Conservation (phyloP, 2,329 filamentous ascomycete genomes). For the Pleochaeta shiraiana region DNA sequence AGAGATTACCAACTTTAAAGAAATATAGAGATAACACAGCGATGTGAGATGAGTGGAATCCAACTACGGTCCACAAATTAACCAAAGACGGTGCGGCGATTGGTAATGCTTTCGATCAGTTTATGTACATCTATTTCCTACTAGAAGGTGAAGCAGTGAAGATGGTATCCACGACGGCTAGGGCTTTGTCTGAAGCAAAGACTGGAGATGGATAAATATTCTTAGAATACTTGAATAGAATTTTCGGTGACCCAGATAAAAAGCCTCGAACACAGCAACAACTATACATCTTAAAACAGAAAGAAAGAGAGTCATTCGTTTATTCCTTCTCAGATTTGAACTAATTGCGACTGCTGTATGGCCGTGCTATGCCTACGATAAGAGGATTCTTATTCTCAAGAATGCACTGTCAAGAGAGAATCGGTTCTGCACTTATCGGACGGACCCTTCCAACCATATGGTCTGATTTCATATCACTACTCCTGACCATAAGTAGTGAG, state of each 20-base stretch:
- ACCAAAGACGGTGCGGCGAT: background rate
- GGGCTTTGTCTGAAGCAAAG: background rate
- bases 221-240: too few relatives aligned
- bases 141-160: background rate
- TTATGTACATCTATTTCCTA: background rate
- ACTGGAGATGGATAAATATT: background rate
- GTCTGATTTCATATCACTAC: background rate
- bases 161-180: background rate
- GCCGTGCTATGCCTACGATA: background rate
- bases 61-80: background rate
- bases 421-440: background rate
- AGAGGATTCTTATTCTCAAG: background rate
- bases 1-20: background rate
- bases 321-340: background rate
- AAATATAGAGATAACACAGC: background rate
- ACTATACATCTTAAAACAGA: too few relatives aligned
- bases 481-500: background rate
- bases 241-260: too few relatives aligned
- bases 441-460: background rate
- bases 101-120: background rate
- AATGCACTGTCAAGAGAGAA: too few relatives aligned
- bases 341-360: background rate
- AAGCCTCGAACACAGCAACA: too few relatives aligned
- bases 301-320: too few relatives aligned
- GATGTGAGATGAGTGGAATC: background rate